Evolutionary conservation across 768 basidiomycete species (phyloP).

Genomic region (Calocera cornea): DNA sequence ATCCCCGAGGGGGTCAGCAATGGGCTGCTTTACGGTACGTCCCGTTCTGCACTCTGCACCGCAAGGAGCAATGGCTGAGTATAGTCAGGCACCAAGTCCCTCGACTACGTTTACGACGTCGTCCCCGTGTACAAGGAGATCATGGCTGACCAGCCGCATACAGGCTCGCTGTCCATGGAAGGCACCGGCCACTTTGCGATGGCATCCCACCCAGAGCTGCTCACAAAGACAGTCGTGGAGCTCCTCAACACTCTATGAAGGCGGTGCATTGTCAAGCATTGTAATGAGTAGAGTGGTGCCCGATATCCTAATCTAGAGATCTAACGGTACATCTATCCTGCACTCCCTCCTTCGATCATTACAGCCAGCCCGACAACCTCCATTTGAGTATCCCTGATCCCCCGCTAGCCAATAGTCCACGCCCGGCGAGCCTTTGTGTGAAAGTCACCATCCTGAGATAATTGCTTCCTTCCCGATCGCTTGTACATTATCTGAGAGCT

Average conservation of each 20-base stretch:
- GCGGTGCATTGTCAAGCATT: neutral
- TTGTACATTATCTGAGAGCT: no score
- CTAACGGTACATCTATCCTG: neutral
- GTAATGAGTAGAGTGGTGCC: neutral
- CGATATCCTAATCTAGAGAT: neutral
- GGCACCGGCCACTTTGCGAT: slow-evolving; percentile 4
- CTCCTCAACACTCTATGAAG: neutral
- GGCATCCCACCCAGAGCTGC: neutral
- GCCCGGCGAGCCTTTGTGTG: no score
- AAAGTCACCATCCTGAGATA: neutral
- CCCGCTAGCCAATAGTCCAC: no score
- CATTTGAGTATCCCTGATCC: no score
- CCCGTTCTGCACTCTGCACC: neutral
- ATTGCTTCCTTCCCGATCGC: neutral
- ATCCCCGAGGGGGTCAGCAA: neutral
- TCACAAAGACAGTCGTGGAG: neutral
- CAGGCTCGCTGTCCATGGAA: neutral
- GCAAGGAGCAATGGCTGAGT: neutral
- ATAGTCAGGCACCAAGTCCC: slow-evolving; percentile 1
- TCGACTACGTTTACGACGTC: neutral
- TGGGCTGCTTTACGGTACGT: neutral
- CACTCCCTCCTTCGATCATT: no score
- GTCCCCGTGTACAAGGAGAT: neutral
- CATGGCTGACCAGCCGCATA: neutral
- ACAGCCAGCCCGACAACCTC: no score